These are phyloP conservation scores for Roridomyces roridus DNA, from an alignment of 768 basidiomycete species.

Conservation along the genomic window DNA sequence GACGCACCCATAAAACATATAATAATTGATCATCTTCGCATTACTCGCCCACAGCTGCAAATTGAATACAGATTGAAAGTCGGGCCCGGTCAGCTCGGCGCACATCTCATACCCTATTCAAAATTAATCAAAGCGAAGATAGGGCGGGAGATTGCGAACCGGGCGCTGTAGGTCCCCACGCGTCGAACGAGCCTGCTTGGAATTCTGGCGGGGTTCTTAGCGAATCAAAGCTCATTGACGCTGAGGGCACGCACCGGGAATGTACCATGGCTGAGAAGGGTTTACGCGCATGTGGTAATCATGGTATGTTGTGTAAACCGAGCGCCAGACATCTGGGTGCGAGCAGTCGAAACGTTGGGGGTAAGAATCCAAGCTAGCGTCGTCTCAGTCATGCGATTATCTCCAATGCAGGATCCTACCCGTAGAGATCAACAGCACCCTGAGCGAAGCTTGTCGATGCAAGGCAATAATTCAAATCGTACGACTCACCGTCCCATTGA, in stretches of 20 bases:
- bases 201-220: constrained; percentile 43
- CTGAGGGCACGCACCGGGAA: constrained; percentile 57
- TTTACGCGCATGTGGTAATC: constrained; percentile 63
- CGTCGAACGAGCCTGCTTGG: constrained; percentile 81
- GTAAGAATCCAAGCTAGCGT: constrained; percentile 64
- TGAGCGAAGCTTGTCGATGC: constrained; percentile 25
- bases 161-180: constrained; percentile 81
- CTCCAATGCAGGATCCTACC: constrained; percentile 43
- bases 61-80: constrained; percentile 83
- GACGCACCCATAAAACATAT: constrained; percentile 81
- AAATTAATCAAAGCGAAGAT: not conserved
- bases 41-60: constrained; percentile 81
- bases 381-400: not conserved
- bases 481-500: constrained; percentile 67
- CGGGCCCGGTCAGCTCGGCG: constrained; percentile 68
- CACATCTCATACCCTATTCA: constrained; percentile 67
- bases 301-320: constrained; percentile 67
- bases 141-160: constrained; percentile 43
- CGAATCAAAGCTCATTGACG: constrained; percentile 8
- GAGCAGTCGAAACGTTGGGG: constrained; percentile 86
- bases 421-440: constrained; percentile 81
- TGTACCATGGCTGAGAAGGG: constrained; percentile 69
- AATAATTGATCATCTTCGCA: constrained; percentile 82
- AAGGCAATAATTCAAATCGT: not conserved
- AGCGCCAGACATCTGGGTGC: constrained; percentile 68